phyloP scores from a whole-genome alignment of 2,329 filamentous ascomycete species.

The Conoideocrella luteorostrata region DNA sequence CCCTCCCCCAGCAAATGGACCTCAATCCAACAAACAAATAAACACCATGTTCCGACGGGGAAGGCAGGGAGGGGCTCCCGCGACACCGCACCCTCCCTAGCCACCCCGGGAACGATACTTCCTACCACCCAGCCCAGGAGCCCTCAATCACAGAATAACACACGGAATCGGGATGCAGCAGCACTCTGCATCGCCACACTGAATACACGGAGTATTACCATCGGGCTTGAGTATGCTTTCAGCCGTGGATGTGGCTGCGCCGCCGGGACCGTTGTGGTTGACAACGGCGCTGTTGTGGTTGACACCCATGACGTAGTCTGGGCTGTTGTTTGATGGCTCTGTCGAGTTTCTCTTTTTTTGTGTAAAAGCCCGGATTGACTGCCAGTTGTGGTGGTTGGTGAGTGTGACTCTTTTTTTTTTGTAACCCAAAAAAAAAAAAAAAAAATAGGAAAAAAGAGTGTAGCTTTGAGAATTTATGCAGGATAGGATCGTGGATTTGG shows the following conservation, averaged over 20 bases:
- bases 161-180: slow-evolving; percentile 52
- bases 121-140: not conserved
- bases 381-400: too few relatives aligned
- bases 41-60: too few relatives aligned
- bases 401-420: too few relatives aligned
- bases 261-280: slow-evolving; percentile 39
- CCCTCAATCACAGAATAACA: slow-evolving; percentile 36
- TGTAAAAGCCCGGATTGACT: too few relatives aligned
- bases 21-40: too few relatives aligned
- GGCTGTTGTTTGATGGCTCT: too few relatives aligned
- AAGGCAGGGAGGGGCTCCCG: too few relatives aligned
- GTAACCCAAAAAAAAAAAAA: too few relatives aligned
- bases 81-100: too few relatives aligned
- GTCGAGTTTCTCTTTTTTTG: too few relatives aligned
- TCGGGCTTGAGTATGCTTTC: slow-evolving; percentile 45
- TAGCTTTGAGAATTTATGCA: not conserved
- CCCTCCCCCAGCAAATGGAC: not conserved
- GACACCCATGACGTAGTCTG: slow-evolving; percentile 19
- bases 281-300: slow-evolving; percentile 10
- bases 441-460: not conserved
- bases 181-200: slow-evolving; percentile 45
- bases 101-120: not conserved
- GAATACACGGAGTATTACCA: slow-evolving; percentile 40
- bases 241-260: slow-evolving; percentile 41
- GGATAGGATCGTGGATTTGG: too few relatives aligned